These are phyloP conservation scores for Letharia columbiana DNA, from an alignment of 495 filamentous ascomycete genomes.

Conservation along the genomic window DNA sequence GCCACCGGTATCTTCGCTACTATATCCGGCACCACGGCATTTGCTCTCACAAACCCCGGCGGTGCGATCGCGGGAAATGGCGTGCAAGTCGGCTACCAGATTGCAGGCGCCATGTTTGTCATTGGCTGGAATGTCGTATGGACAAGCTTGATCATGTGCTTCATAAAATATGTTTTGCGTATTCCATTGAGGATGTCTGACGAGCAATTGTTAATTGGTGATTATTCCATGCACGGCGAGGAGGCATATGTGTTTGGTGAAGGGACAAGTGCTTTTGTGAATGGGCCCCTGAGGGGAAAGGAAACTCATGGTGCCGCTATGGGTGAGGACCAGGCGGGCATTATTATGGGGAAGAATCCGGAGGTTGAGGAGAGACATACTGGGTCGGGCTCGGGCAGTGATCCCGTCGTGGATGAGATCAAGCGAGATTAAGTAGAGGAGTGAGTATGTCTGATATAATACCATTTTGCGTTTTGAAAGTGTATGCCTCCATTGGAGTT, in stretches of 20 bases:
- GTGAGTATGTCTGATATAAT: neutral
- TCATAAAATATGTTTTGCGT: slow-evolving; percentile 47
- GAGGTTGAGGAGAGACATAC: slow-evolving; percentile 6
- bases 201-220: slow-evolving; percentile 40
- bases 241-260: slow-evolving; percentile 38
- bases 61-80: slow-evolving; percentile 47
- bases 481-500: neutral
- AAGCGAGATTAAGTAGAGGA: slow-evolving; percentile 8
- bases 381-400: slow-evolving; percentile 6
- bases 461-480: neutral
- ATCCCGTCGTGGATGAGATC: neutral
- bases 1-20: slow-evolving; percentile 47
- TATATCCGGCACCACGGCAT: slow-evolving; percentile 40
- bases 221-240: slow-evolving; percentile 46
- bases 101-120: slow-evolving; percentile 48
- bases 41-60: slow-evolving; percentile 41
- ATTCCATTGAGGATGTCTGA: slow-evolving; percentile 43
- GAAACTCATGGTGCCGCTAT: slow-evolving; percentile 10
- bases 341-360: slow-evolving; percentile 20
- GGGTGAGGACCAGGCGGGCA: slow-evolving; percentile 12
- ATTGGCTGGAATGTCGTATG: slow-evolving; percentile 49
- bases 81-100: slow-evolving; percentile 44
- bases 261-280: neutral
- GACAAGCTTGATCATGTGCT: slow-evolving; percentile 44
- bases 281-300: slow-evolving; percentile 8